These are phyloP conservation scores for Bolboschoenoplectus hybrid DNA, from an alignment of 202 grass and related monocot species.

Conservation along the genomic window DNA sequence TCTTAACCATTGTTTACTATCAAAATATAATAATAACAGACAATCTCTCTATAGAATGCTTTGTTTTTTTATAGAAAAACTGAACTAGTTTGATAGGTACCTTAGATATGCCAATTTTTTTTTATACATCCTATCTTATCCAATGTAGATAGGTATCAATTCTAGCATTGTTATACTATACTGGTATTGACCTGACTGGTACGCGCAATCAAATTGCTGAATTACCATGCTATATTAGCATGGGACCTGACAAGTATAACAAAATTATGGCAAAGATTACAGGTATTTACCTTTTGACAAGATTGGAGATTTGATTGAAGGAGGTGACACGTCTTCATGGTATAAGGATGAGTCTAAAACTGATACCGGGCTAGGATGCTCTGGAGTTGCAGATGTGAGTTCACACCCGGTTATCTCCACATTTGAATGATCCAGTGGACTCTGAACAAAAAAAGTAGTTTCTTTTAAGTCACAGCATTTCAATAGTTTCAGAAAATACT, in stretches of 20 bases:
- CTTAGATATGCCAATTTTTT: slow-evolving; percentile 15
- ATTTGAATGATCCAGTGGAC: slow-evolving; percentile 63
- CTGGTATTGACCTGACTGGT: neutral
- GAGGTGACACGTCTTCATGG: slow-evolving; percentile 58
- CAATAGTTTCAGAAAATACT: neutral
- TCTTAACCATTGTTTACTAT: slow-evolving; percentile 28
- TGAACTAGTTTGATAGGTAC: slow-evolving; percentile 15
- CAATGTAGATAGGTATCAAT: neutral
- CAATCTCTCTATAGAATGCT: neutral
- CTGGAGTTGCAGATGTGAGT: slow-evolving; percentile 41
- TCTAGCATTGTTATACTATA: neutral
- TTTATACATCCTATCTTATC: neutral
- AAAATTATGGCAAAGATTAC: neutral
- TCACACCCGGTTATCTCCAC: slow-evolving; percentile 54
- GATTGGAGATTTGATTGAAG: slow-evolving; percentile 41
- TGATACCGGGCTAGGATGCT: slow-evolving; percentile 79
- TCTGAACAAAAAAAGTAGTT: slow-evolving; percentile 50
- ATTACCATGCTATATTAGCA: neutral
- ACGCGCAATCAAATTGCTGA: neutral
- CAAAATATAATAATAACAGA: slow-evolving; percentile 35
- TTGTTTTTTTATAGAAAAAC: neutral
- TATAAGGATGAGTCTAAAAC: slow-evolving; percentile 69
- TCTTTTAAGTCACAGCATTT: neutral
- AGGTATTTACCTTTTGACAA: slow-evolving; percentile 44
- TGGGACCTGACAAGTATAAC: neutral